phyloP scores from a whole-genome alignment of 345 rosid genomes.

The Ricinus communis region DNA sequence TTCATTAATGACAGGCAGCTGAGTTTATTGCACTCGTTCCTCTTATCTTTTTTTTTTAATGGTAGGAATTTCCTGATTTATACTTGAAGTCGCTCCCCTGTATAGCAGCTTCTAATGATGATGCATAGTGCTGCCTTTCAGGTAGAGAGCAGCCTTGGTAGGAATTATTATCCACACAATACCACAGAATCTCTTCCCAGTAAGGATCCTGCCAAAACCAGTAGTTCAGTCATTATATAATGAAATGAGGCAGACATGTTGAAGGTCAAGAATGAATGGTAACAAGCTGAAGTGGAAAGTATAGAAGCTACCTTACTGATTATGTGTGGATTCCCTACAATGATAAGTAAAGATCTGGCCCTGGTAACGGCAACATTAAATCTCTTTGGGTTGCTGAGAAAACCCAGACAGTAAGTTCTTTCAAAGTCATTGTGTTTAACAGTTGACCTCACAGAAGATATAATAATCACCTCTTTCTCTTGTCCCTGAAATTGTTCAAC shows the following conservation, averaged over 20 bases:
- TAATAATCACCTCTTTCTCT: constrained; percentile 68
- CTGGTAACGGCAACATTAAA: constrained; percentile 89
- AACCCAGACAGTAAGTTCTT: constrained; percentile 63
- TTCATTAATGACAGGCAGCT: no score
- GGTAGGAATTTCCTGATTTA: constrained; percentile 5
- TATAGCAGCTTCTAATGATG: background rate
- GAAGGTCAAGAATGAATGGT: no score
- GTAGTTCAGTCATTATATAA: background rate
- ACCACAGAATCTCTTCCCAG: constrained; percentile 76
- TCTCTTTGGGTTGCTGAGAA: constrained; percentile 83
- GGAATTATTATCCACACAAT: constrained; percentile 64
- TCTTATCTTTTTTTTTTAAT: constrained; percentile 6
- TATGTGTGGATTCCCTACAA: constrained; percentile 85
- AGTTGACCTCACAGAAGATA: constrained; percentile 82
- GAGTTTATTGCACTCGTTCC: no score
- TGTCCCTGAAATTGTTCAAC: constrained; percentile 98
- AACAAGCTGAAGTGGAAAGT: no score
- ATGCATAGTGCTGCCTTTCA: constrained; percentile 39
- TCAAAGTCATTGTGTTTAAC: constrained; percentile 77
- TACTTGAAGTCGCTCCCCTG: background rate
- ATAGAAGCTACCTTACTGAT: constrained; percentile 56
- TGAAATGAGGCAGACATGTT: no score
- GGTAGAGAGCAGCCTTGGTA: constrained; percentile 80
- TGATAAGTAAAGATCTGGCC: constrained; percentile 68
- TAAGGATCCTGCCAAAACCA: constrained; percentile 52